A percentile compares a stretch with the other conserved stretches of the same genome.
These are phyloP conservation scores for Rubroboletus satanas DNA, from an alignment of 768 basidiomycete genomes.

Conservation along the genomic window DNA sequence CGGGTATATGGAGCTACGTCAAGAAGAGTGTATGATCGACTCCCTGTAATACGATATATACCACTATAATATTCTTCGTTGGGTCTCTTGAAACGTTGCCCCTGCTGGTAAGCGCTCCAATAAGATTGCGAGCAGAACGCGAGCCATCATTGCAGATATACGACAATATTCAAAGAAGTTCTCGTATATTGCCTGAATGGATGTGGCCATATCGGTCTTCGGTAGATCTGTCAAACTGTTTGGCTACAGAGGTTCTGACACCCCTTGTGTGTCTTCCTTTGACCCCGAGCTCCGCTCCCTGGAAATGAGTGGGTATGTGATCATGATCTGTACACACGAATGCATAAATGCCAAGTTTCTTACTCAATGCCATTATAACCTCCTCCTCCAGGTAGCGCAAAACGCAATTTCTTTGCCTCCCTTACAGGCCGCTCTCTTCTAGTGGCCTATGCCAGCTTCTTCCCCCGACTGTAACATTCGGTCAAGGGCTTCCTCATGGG, in stretches of 20 bases:
- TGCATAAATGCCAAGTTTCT: constrained; percentile 36
- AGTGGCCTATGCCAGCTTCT: constrained; percentile 30
- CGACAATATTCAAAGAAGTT: constrained; percentile 29
- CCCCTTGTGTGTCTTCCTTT: constrained; percentile 37
- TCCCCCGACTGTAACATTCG: constrained; percentile 23
- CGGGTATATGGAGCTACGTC: constrained; percentile 92
- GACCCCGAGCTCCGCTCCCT: constrained; percentile 39
- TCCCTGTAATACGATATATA: constrained; percentile 38
- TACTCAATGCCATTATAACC: constrained; percentile 31
- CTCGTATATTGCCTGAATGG: constrained; percentile 30
- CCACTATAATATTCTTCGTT: constrained; percentile 46
- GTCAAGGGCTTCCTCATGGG: constrained; percentile 36
- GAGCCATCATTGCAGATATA: constrained; percentile 19
- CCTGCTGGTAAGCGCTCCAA: constrained; percentile 28
- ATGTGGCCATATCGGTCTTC: constrained; percentile 33
- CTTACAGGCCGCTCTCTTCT: constrained; percentile 18
- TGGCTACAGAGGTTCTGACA: constrained; percentile 34
- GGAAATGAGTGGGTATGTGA: constrained; percentile 38
- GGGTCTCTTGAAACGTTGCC: constrained; percentile 21
- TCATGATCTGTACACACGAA: constrained; percentile 34
- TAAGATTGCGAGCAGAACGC: constrained; percentile 16
- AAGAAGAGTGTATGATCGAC: constrained; percentile 79
- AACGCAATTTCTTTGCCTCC: constrained; percentile 21
- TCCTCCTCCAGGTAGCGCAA: constrained; percentile 23
- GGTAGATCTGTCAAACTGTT: constrained; percentile 34